Conservation (phyloP, 169 alveolate species). For the Eimeria acervulina region DNA sequence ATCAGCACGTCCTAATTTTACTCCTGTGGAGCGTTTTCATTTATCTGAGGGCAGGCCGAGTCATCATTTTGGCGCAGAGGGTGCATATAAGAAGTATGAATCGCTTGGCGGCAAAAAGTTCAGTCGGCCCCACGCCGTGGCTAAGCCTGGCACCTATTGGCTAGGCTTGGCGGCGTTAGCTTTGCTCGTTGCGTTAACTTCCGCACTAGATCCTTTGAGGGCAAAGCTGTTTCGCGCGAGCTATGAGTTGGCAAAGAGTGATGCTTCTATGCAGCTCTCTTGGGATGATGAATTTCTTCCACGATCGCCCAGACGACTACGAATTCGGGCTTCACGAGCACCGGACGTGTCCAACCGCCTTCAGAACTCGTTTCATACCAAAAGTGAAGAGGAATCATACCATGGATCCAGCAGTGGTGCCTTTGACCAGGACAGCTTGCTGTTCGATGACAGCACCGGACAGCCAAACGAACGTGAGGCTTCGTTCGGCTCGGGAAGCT, state of each 20-base stretch:
- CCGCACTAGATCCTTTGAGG: conserved; percentile 29
- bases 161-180: not conserved
- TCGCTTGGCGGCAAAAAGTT: not conserved
- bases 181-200: not conserved
- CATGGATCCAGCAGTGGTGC: not conserved
- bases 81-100: not conserved
- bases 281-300: conserved; percentile 26
- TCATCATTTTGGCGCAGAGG: not conserved
- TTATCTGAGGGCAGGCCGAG: not conserved
- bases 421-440: conserved; percentile 4
- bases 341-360: not conserved
- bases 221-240: not conserved
- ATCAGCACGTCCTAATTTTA: not conserved
- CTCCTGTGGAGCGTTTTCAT: not conserved
- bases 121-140: conserved; percentile 2
- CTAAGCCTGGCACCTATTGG: conserved; percentile 4
- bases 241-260: conserved; percentile 20
- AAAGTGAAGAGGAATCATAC: not conserved
- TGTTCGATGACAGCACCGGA: not conserved
- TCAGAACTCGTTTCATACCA: not conserved
- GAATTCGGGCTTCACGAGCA: conserved; percentile 23
- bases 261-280: not conserved
- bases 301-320: not conserved
- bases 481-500: not conserved
- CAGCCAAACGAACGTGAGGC: not conserved